A percentile compares a stretch with the other conserved stretches of the same genome.
phyloP scores from a whole-genome alignment of 345 rosid genomes.

The Eucalyptus cloeziana region DNA sequence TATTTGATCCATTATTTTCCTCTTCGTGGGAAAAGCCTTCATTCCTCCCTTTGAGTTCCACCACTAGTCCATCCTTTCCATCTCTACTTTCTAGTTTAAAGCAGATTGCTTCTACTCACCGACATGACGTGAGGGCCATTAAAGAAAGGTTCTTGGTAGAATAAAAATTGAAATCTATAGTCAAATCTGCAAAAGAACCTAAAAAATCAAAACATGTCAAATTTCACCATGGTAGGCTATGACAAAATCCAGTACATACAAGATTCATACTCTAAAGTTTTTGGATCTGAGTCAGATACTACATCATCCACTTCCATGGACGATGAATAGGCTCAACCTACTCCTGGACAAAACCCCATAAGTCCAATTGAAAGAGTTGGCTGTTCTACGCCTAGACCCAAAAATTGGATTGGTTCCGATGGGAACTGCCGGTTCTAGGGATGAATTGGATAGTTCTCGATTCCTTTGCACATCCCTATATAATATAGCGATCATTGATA shows the following conservation, averaged over 20 bases:
- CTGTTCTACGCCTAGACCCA: fast-evolving
- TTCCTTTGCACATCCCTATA: too few relatives aligned
- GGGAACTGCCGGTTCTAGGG: too few relatives aligned
- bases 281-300: fast-evolving
- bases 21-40: not conserved
- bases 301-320: not conserved
- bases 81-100: not conserved
- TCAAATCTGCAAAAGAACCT: not conserved
- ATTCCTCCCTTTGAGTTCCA: not conserved
- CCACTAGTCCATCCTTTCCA: not conserved
- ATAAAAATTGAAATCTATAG: not conserved
- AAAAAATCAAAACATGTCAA: not conserved
- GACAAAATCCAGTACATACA: not conserved
- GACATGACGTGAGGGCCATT: not conserved
- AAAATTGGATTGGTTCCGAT: too few relatives aligned
- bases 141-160: not conserved
- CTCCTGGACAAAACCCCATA: not conserved
- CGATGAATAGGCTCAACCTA: not conserved
- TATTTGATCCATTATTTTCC: not conserved
- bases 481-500: fast-evolving
- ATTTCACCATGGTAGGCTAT: not conserved
- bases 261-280: too few relatives aligned
- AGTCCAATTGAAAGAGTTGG: too few relatives aligned
- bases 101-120: fast-evolving
- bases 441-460: too few relatives aligned